Conservation (phyloP, 768 basidiomycete genomes). For the Hericium erinaceus region DNA sequence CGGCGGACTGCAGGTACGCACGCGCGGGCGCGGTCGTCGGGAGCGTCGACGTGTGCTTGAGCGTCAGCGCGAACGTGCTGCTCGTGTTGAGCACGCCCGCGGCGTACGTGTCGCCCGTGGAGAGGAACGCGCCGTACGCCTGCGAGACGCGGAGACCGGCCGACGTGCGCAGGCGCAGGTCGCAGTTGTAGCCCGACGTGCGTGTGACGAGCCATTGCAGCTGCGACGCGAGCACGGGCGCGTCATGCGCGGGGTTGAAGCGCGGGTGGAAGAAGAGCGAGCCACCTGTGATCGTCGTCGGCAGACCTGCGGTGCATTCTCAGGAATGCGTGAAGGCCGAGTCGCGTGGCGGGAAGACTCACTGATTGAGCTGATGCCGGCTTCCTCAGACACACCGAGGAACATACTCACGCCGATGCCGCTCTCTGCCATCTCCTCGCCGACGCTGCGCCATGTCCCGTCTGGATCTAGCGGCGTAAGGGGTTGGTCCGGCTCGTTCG, state of each 20-base stretch:
- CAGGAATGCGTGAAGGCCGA: background rate
- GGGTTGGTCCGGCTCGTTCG: background rate
- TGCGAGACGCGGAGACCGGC: slow-evolving; percentile 54
- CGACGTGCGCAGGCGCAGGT: slow-evolving; percentile 76
- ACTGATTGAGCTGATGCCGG: slow-evolving; percentile 87
- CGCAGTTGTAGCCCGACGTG: slow-evolving; percentile 71
- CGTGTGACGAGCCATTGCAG: slow-evolving; percentile 58
- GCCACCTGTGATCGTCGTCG: slow-evolving; percentile 75
- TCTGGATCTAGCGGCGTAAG: slow-evolving; percentile 35
- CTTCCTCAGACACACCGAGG: slow-evolving; percentile 66
- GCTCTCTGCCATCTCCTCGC: slow-evolving; percentile 80
- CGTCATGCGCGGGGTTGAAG: slow-evolving; percentile 68
- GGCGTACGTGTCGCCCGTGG: slow-evolving; percentile 62
- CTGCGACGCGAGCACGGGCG: slow-evolving; percentile 60
- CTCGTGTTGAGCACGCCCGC: slow-evolving; percentile 77
- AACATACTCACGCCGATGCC: slow-evolving; percentile 90
- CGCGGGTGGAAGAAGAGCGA: slow-evolving; percentile 88
- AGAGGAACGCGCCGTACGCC: slow-evolving; percentile 69
- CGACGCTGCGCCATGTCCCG: slow-evolving; percentile 70
- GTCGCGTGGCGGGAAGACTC: slow-evolving; percentile 12
- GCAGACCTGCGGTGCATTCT: slow-evolving; percentile 34
- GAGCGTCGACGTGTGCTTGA: slow-evolving; percentile 64
- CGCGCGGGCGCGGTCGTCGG: slow-evolving; percentile 61
- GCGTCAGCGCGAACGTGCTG: slow-evolving; percentile 63
- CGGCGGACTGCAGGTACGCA: slow-evolving; percentile 78